Evolutionary conservation across 2,329 filamentous ascomycete species (phyloP).

Genomic region (Pseudocercospora pini-densiflorae): DNA sequence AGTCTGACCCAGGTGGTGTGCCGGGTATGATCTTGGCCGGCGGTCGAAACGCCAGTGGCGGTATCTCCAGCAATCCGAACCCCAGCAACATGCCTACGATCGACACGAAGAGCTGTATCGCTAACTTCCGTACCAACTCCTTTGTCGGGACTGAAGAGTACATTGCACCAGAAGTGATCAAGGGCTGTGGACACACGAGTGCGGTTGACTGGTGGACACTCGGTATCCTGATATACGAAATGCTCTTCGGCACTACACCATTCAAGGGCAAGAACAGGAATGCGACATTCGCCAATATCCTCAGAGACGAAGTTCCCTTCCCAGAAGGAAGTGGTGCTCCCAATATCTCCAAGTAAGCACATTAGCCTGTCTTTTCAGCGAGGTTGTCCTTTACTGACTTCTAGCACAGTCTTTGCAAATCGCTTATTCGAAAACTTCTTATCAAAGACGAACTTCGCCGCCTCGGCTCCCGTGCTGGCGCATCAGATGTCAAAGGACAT

Average conservation of each 20-base stretch:
- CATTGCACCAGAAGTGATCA: conserved; percentile 98
- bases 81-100: conserved; percentile 86
- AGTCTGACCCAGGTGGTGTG: conserved; percentile 92
- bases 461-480: conserved; percentile 89
- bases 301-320: conserved; percentile 94
- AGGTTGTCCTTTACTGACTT: conserved; percentile 6
- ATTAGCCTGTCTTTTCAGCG: conserved; percentile 1
- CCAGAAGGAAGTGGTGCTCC: conserved; percentile 84
- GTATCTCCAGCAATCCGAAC: conserved; percentile 67
- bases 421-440: conserved; percentile 89
- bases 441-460: conserved; percentile 98
- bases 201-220: conserved; percentile 99
- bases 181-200: conserved; percentile 96
- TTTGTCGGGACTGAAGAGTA: conserved; percentile 99
- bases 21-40: conserved; percentile 92
- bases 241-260: conserved; percentile 97
- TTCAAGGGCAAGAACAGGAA: conserved; percentile 99
- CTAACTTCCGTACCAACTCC: conserved; percentile 96
- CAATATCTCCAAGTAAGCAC: conserved; percentile 85
- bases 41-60: conserved; percentile 65
- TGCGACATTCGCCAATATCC: conserved; percentile 95
- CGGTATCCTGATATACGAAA: conserved; percentile 96
- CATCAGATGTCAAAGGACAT: conserved; percentile 94
- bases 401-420: conserved; percentile 81
- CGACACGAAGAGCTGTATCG: conserved; percentile 97